phyloP scores from a whole-genome alignment of 1,284 basidiomycete species.

The Albatrellus sp. region DNA sequence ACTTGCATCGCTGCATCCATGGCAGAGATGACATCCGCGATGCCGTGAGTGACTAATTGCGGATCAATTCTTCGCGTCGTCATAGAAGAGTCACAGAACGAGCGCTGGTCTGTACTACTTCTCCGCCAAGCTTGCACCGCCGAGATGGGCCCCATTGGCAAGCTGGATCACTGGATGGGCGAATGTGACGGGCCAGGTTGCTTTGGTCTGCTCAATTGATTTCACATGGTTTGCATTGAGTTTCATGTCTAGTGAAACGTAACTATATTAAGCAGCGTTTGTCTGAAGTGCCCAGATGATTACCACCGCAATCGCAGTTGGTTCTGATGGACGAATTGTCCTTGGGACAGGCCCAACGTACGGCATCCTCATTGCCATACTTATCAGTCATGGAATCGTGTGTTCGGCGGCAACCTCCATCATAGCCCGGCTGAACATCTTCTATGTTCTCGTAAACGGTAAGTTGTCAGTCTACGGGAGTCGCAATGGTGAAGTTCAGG shows the following conservation, averaged over 20 bases:
- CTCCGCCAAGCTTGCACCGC: constrained; percentile 56
- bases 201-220: constrained; percentile 63
- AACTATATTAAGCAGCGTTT: background rate
- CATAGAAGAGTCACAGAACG: constrained; percentile 25
- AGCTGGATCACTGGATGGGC: constrained; percentile 70
- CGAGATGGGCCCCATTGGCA: constrained; percentile 42
- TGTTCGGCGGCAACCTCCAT: constrained; percentile 59
- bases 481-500: constrained; percentile 4
- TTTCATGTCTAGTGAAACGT: background rate
- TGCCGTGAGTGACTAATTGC: constrained; percentile 44
- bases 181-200: constrained; percentile 45
- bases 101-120: constrained; percentile 67
- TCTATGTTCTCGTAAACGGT: constrained; percentile 56
- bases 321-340: constrained; percentile 36
- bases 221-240: constrained; percentile 45
- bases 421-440: constrained; percentile 54
- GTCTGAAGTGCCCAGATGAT: constrained; percentile 56
- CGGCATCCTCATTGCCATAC: constrained; percentile 50
- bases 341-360: constrained; percentile 51
- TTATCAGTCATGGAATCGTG: constrained; percentile 52
- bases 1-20: constrained; percentile 54
- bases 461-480: constrained; percentile 12
- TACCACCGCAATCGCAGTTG: constrained; percentile 53
- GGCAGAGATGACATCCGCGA: constrained; percentile 61
- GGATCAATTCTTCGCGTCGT: constrained; percentile 2